A percentile compares a stretch with the other conserved stretches of the same genome.
phyloP scores from a whole-genome alignment of 768 basidiomycete genomes.

The Pholiota molesta region DNA sequence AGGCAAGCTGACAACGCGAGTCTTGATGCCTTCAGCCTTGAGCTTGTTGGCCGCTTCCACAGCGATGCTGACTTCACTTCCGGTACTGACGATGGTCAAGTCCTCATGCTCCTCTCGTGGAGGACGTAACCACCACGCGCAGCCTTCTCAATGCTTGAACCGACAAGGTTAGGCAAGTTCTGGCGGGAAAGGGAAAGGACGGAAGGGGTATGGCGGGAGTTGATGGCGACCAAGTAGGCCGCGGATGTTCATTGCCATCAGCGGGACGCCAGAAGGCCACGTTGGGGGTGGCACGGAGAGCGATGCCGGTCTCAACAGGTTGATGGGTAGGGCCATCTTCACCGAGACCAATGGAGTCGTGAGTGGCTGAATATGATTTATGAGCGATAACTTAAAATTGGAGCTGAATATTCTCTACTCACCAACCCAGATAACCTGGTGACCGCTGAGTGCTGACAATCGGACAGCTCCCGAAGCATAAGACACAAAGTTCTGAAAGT shows the following conservation, averaged over 20 bases:
- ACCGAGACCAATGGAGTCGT: constrained; percentile 91
- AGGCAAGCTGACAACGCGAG: constrained; percentile 84
- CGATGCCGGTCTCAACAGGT: constrained; percentile 87
- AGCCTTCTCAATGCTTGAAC: constrained; percentile 84
- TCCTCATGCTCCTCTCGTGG: constrained; percentile 76
- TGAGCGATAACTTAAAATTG: background rate
- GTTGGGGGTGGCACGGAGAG: constrained; percentile 90
- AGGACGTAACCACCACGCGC: constrained; percentile 88
- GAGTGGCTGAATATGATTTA: constrained; percentile 62
- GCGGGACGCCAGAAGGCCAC: constrained; percentile 92
- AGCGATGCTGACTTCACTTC: constrained; percentile 88
- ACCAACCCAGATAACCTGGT: constrained; percentile 95
- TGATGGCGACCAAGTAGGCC: constrained; percentile 80
- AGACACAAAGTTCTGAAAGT: constrained; percentile 81
- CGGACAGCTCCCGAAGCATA: constrained; percentile 94
- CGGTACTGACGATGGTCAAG: constrained; percentile 87
- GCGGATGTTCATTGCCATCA: constrained; percentile 98
- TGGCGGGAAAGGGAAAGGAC: constrained; percentile 84
- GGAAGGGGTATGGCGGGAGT: constrained; percentile 78
- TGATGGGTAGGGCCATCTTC: constrained; percentile 98
- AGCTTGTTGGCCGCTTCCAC: constrained; percentile 86
- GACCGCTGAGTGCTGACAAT: constrained; percentile 84
- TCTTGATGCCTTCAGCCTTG: constrained; percentile 75
- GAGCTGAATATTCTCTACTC: constrained; percentile 31
- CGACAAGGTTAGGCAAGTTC: constrained; percentile 91